Conservation (phyloP, 2,329 filamentous ascomycete species). For the Aspergillus spinulosporus region DNA sequence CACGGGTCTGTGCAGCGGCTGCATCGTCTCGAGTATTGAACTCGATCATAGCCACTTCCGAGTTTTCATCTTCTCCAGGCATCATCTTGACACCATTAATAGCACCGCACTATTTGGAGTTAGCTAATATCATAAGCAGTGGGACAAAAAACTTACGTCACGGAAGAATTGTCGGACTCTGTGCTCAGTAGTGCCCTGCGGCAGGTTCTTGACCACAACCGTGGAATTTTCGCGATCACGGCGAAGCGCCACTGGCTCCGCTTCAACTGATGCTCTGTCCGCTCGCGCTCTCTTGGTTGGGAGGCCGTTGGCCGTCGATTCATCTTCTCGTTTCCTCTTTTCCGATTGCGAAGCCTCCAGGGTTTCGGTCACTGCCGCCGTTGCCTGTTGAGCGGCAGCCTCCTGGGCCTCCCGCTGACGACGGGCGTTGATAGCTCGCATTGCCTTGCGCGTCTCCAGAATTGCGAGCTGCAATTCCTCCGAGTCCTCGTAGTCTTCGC, state of each 20-base stretch:
- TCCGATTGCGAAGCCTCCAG: constrained; percentile 33
- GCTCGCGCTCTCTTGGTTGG: constrained; percentile 67
- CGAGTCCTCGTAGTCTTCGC: constrained; percentile 85
- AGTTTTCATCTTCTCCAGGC: constrained; percentile 59
- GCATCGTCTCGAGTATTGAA: constrained; percentile 81
- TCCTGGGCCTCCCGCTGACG: constrained; percentile 66
- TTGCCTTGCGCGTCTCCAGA: constrained; percentile 69
- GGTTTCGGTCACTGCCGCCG: constrained; percentile 10
- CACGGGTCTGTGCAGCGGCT: constrained; percentile 73
- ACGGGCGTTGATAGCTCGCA: constrained; percentile 63
- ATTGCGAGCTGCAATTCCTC: constrained; percentile 71
- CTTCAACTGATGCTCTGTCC: constrained; percentile 37
- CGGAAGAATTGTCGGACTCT: constrained; percentile 87
- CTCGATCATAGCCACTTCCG: constrained; percentile 75
- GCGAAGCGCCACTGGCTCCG: constrained; percentile 52
- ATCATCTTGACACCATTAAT: constrained; percentile 75
- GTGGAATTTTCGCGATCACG: constrained; percentile 90
- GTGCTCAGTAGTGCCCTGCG: constrained; percentile 66
- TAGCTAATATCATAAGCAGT: neutral
- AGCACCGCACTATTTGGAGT: constrained; percentile 62
- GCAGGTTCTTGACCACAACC: constrained; percentile 76
- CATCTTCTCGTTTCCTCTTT: constrained; percentile 72
- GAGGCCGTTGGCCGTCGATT: constrained; percentile 53
- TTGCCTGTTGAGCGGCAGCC: constrained; percentile 44
- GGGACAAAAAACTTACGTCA: constrained; percentile 50